Conservation (phyloP, 176 grass and related monocot species). For the Zea mays region DNA sequence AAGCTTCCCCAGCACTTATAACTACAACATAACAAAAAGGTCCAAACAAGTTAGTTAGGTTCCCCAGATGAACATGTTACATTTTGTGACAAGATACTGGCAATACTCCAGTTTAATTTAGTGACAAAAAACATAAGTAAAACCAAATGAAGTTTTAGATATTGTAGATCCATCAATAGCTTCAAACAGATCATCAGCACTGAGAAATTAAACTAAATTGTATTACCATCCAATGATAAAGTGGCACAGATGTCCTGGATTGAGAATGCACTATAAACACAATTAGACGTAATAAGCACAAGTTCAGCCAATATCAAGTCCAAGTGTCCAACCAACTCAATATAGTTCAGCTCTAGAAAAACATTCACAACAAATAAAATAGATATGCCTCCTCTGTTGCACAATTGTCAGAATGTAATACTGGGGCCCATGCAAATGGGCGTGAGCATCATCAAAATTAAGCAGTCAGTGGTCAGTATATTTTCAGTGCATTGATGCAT, state of each 20-base stretch:
- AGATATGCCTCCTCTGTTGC: not conserved
- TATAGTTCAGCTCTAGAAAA: constrained; percentile 1
- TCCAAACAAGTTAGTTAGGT: constrained; percentile 36
- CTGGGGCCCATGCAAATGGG: not conserved
- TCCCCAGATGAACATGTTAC: constrained; percentile 19
- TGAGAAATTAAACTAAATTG: constrained; percentile 33
- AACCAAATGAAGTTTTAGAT: constrained; percentile 12
- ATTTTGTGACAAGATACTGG: constrained; percentile 16
- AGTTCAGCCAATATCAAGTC: not conserved
- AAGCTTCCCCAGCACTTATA: constrained; percentile 60
- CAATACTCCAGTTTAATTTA: constrained; percentile 18
- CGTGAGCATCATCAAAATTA: not conserved
- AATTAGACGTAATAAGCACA: constrained; percentile 5
- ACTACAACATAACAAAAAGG: constrained; percentile 54
- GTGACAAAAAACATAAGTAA: constrained; percentile 21
- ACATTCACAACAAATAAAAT: constrained; percentile 22
- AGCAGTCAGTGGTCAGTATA: not conserved
- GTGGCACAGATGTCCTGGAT: not conserved
- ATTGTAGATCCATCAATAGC: constrained; percentile 15
- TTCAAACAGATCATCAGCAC: constrained; percentile 13
- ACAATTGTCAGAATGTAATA: constrained; percentile 31
- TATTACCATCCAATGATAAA: not conserved
- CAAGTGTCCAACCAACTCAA: constrained; percentile 22
- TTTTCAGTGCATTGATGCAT: not conserved
- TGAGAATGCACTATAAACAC: constrained; percentile 3